A percentile compares a stretch with the other conserved stretches of the same genome.
These are phyloP conservation scores for Talaromyces sp. DNA, from an alignment of 2,329 filamentous ascomycete genomes.

Conservation along the genomic window DNA sequence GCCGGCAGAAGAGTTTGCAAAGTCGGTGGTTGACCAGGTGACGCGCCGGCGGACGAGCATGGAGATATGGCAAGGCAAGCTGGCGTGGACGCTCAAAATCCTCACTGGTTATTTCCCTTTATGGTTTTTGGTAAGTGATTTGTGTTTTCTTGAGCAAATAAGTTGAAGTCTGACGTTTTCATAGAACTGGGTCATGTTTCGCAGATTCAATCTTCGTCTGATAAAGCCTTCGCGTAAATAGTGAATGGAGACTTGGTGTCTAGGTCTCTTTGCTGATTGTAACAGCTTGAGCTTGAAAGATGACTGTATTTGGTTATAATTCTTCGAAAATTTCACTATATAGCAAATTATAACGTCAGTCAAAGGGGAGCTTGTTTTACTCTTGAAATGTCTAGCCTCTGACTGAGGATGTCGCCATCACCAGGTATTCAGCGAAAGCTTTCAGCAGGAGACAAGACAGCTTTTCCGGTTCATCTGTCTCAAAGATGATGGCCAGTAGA, in stretches of 20 bases:
- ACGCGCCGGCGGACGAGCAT: neutral
- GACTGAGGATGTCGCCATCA: too few species aligned
- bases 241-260: neutral
- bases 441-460: too few species aligned
- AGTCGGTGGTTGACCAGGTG: slow-evolving; percentile 3
- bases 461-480: too few species aligned
- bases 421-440: too few species aligned
- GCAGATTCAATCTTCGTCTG: neutral
- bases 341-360: neutral
- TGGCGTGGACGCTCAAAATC: neutral
- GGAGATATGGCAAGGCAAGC: neutral
- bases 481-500: too few species aligned
- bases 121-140: neutral
- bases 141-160: neutral
- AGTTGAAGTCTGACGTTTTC: neutral
- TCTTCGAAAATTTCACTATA: neutral
- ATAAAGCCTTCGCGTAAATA: neutral
- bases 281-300: neutral
- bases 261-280: neutral
- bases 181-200: neutral
- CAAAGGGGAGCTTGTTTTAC: too few species aligned
- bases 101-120: neutral
- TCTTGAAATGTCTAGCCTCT: too few species aligned
- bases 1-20: slow-evolving; percentile 11
- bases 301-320: neutral